Conservation (phyloP, 495 filamentous ascomycete species). For the Delitschia confertaspora region DNA sequence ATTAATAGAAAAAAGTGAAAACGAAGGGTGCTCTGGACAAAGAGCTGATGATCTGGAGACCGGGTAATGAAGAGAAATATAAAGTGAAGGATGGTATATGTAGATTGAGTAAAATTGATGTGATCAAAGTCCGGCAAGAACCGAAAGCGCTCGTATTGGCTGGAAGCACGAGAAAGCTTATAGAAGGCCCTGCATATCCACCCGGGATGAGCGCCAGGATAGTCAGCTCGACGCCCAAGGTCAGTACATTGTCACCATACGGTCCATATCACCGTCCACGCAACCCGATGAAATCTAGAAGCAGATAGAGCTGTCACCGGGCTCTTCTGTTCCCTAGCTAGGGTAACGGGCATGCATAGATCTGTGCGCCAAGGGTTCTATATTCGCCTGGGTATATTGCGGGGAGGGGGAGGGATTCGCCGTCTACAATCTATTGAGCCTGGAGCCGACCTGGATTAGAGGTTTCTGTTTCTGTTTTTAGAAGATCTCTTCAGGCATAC, state of each 20-base stretch:
- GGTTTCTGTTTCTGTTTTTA: too few species aligned
- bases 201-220: constrained; percentile 3
- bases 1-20: constrained; percentile 12
- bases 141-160: constrained; percentile 10
- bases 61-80: constrained; percentile 8
- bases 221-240: background rate
- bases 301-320: constrained; percentile 4
- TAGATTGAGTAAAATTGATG: constrained; percentile 22
- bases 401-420: too few species aligned
- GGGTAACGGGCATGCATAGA: constrained; percentile 5
- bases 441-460: too few species aligned
- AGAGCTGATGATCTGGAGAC: constrained; percentile 11
- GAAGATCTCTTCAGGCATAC: too few species aligned
- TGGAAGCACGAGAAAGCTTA: constrained; percentile 20
- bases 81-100: constrained; percentile 19
- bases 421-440: too few species aligned
- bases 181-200: constrained; percentile 18
- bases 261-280: too few species aligned
- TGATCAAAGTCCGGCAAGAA: constrained; percentile 19
- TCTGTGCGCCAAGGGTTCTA: too few species aligned
- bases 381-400: too few species aligned
- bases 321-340: background rate
- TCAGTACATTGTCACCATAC: constrained; percentile 1
- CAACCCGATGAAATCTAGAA: constrained; percentile 7
- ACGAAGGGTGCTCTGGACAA: background rate